These are phyloP conservation scores for Flaveria robusta DNA, from an alignment of 129 eudicot species.

Conservation along the genomic window DNA sequence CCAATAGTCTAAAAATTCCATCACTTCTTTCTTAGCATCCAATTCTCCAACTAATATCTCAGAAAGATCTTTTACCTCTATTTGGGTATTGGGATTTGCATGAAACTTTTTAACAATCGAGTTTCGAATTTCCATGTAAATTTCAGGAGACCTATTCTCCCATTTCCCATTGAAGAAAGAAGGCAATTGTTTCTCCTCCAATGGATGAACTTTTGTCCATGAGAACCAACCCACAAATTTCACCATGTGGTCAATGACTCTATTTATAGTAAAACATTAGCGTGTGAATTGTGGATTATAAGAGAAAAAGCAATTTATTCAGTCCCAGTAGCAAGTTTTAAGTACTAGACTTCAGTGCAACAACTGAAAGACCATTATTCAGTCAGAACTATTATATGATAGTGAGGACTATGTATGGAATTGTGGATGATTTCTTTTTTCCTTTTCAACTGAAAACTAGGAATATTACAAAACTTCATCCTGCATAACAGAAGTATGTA, in stretches of 20 bases:
- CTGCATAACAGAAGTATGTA: background rate
- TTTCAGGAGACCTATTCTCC: constrained; percentile 66
- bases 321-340: background rate
- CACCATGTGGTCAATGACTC: background rate
- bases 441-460: background rate
- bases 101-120: constrained; percentile 77
- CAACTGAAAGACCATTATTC: background rate
- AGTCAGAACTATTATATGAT: background rate
- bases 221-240: constrained; percentile 84
- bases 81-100: constrained; percentile 47
- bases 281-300: too few species aligned
- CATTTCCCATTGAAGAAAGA: constrained; percentile 86
- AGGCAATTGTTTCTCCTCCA: constrained; percentile 76
- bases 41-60: constrained; percentile 73
- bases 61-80: constrained; percentile 71
- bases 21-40: constrained; percentile 80
- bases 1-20: constrained; percentile 94
- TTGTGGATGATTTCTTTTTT: background rate
- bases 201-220: constrained; percentile 74
- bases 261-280: background rate
- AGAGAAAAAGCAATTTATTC: background rate
- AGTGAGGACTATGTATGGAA: background rate
- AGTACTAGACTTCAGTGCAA: background rate
- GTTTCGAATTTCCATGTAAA: constrained; percentile 85
- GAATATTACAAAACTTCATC: background rate